Conservation (phyloP, 2,329 filamentous ascomycete species). For the Graphiopsis chlorocephala region DNA sequence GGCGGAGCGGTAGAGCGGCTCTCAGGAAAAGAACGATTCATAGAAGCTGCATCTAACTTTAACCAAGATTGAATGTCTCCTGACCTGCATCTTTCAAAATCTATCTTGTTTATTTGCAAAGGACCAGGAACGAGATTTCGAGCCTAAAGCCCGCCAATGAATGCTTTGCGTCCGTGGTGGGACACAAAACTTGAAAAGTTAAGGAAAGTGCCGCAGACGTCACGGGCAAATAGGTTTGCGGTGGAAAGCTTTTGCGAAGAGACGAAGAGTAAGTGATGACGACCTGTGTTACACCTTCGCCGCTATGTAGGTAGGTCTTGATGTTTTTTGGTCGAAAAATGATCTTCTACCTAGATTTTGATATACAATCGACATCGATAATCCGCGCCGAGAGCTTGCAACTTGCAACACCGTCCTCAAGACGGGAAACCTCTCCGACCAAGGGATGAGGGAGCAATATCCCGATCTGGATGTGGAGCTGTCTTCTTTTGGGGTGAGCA, state of each 20-base stretch:
- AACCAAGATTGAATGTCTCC: neutral
- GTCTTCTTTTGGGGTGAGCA: neutral
- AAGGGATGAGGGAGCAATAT: too few species aligned
- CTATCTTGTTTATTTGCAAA: neutral
- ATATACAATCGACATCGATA: neutral
- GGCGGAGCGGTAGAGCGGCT: neutral
- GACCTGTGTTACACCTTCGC: too few species aligned
- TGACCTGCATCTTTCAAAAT: neutral
- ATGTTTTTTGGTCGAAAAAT: too few species aligned
- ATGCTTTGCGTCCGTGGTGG: neutral
- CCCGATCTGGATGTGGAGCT: neutral
- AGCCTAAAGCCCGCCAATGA: neutral
- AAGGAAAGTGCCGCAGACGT: neutral
- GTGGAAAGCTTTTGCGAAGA: neutral
- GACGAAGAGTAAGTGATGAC: neutral
- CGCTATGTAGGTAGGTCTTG: too few species aligned
- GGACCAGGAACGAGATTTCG: too few species aligned
- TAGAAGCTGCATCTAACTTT: neutral
- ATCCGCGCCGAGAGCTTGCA: neutral
- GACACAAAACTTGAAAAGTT: neutral
- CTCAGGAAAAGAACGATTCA: neutral
- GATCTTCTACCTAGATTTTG: too few species aligned
- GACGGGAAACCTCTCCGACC: neutral
- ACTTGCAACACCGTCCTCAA: neutral
- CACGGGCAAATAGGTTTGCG: neutral